Evolutionary conservation across 1,284 basidiomycete species (phyloP).

Genomic region (Anthracocystis walkeri): DNA sequence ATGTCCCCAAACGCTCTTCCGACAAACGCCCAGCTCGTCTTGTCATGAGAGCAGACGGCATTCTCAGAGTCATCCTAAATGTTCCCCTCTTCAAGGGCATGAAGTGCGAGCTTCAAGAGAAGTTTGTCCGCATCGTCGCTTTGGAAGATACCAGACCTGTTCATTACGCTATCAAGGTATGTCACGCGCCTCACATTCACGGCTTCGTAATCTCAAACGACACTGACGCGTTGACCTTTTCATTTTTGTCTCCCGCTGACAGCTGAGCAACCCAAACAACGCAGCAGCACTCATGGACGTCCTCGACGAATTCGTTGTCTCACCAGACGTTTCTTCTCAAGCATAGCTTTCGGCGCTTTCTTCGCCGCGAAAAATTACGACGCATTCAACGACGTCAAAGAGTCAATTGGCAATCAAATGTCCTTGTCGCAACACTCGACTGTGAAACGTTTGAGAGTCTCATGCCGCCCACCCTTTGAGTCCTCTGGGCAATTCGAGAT

Average conservation of each 20-base stretch:
- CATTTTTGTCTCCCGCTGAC: background rate
- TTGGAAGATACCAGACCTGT: slow-evolving; percentile 61
- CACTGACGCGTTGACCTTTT: background rate
- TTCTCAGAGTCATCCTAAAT: slow-evolving; percentile 85
- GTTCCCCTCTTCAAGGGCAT: slow-evolving; percentile 87
- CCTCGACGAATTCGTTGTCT: slow-evolving; percentile 37
- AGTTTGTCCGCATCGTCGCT: slow-evolving; percentile 64
- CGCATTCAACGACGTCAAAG: background rate
- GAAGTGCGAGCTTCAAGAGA: slow-evolving; percentile 79
- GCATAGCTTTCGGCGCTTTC: slow-evolving; percentile 11
- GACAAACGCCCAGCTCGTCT: slow-evolving; percentile 78
- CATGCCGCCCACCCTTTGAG: background rate
- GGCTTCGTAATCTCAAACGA: background rate
- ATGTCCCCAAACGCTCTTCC: slow-evolving; percentile 75
- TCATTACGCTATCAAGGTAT: slow-evolving; percentile 65
- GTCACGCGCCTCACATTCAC: slow-evolving; percentile 3
- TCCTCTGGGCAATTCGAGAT: background rate
- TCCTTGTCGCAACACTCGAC: background rate
- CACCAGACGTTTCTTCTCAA: slow-evolving; percentile 15
- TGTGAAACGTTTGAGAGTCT: background rate
- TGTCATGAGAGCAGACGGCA: slow-evolving; percentile 95
- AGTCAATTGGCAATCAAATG: slow-evolving; percentile 1
- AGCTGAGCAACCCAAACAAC: slow-evolving; percentile 53
- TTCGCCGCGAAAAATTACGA: background rate
- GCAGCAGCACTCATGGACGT: slow-evolving; percentile 53